Conservation (phyloP, 768 basidiomycete genomes). For the Podaxis mareebaensis region DNA sequence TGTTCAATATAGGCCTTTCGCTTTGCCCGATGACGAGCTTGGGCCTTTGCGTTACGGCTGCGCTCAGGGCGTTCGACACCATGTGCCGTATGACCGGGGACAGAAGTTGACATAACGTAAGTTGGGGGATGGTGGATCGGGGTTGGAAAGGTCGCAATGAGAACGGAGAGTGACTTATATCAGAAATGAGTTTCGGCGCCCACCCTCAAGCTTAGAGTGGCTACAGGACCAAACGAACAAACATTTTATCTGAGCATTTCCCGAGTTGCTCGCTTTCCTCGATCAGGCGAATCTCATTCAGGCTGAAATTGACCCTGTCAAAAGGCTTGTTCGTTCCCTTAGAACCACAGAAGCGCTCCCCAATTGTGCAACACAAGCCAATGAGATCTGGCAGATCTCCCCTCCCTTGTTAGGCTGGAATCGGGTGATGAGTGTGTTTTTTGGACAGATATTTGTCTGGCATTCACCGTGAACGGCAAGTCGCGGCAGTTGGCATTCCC, state of each 20-base stretch:
- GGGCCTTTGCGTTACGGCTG: slow-evolving; percentile 85
- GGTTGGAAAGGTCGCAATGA: slow-evolving; percentile 40
- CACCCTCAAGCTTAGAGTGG: slow-evolving; percentile 28
- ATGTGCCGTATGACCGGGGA: slow-evolving; percentile 54
- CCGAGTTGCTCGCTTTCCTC: slow-evolving; percentile 53
- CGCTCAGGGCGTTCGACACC: slow-evolving; percentile 70
- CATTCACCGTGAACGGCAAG: slow-evolving; percentile 28
- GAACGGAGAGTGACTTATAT: slow-evolving; percentile 41
- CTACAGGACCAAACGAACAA: slow-evolving; percentile 21
- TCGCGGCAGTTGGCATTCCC: slow-evolving; percentile 35
- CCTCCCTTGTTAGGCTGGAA: slow-evolving; percentile 16
- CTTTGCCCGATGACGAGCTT: slow-evolving; percentile 89
- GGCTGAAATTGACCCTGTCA: slow-evolving; percentile 35
- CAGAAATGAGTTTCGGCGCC: slow-evolving; percentile 35
- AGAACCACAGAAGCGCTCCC: slow-evolving; percentile 13
- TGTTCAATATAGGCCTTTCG: slow-evolving; percentile 93
- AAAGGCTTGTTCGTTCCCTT: slow-evolving; percentile 22
- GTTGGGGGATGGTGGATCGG: slow-evolving; percentile 49
- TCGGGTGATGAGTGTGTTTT: slow-evolving; percentile 2
- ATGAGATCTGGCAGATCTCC: slow-evolving; percentile 7
- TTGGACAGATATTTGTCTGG: slow-evolving; percentile 16
- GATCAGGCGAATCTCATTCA: slow-evolving; percentile 34
- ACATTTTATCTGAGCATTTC: slow-evolving; percentile 37
- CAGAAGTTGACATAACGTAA: slow-evolving; percentile 63
- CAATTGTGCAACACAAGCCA: background rate